Conservation (phyloP, 495 filamentous ascomycete species). For the Parmelia sp. region DNA sequence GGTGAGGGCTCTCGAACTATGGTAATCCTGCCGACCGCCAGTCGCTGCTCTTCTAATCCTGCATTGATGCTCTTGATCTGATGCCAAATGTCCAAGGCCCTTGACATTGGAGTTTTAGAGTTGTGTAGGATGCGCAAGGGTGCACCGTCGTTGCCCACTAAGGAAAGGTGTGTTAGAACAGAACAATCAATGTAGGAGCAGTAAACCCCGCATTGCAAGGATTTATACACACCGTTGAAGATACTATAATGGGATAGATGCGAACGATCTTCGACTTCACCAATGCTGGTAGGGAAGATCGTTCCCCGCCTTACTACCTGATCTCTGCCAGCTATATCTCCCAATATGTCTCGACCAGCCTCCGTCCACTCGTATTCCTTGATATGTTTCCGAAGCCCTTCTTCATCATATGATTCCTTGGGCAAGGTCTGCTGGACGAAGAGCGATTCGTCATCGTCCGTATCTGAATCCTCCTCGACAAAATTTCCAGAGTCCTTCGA, state of each 20-base stretch:
- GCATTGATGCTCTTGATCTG: slow-evolving; percentile 30
- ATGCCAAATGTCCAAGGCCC: slow-evolving; percentile 31
- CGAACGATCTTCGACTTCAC: slow-evolving; percentile 31
- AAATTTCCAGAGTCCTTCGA: slow-evolving; percentile 26
- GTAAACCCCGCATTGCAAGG: background rate
- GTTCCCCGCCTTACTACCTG: slow-evolving; percentile 28
- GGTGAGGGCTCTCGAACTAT: slow-evolving; percentile 48
- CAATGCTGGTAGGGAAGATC: slow-evolving; percentile 31
- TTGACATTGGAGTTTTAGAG: slow-evolving; percentile 28
- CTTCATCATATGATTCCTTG: slow-evolving; percentile 28
- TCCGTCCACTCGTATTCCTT: slow-evolving; percentile 31
- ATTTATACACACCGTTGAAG: slow-evolving; percentile 32
- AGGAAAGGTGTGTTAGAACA: background rate
- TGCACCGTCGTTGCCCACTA: slow-evolving; percentile 37
- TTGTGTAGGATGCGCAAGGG: slow-evolving; percentile 29
- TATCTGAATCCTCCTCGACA: slow-evolving; percentile 26
- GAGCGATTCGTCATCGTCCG: slow-evolving; percentile 33
- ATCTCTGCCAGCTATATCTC: slow-evolving; percentile 31
- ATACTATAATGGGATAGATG: slow-evolving; percentile 44
- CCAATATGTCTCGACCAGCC: slow-evolving; percentile 33
- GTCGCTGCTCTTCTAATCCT: slow-evolving; percentile 26
- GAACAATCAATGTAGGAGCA: background rate
- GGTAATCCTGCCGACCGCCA: slow-evolving; percentile 47
- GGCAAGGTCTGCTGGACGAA: slow-evolving; percentile 28
- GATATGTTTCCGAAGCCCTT: slow-evolving; percentile 37